A percentile compares a stretch with the other conserved stretches of the same genome.
Conservation (phyloP, 2,329 filamentous ascomycete genomes). For the Colletotrichum godetiae region DNA sequence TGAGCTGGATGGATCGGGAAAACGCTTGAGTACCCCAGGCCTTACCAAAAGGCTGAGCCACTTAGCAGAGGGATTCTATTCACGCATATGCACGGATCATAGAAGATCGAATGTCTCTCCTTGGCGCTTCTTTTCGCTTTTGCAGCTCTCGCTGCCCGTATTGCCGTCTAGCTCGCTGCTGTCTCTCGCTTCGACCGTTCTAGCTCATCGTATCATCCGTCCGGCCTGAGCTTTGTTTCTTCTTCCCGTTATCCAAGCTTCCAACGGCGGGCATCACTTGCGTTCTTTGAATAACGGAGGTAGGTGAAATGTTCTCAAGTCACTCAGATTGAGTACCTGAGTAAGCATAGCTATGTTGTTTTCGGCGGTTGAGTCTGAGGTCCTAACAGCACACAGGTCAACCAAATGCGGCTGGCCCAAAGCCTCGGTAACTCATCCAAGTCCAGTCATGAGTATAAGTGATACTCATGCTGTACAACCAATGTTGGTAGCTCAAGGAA, state of each 20-base stretch:
- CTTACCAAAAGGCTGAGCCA: background rate
- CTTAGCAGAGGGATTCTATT: background rate
- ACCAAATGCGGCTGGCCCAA: constrained; percentile 10
- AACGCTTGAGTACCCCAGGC: background rate
- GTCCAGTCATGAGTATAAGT: background rate
- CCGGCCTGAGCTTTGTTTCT: constrained; percentile 1
- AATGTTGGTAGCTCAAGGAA: background rate
- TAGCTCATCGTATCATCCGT: constrained; percentile 10
- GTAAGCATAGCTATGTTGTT: background rate
- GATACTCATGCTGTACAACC: background rate
- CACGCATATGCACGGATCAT: constrained; percentile 17
- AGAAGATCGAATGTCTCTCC: background rate
- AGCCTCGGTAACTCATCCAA: background rate
- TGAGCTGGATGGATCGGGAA: background rate
- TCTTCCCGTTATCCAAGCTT: background rate
- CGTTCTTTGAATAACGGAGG: background rate
- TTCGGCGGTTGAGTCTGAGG: background rate
- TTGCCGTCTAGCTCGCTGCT: constrained; percentile 12
- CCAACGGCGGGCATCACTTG: background rate
- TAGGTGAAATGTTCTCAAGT: background rate
- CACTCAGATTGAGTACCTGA: background rate
- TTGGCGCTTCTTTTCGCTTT: background rate
- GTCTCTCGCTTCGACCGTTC: constrained; percentile 8
- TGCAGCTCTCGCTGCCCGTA: background rate
- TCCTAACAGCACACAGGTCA: background rate